A percentile compares a stretch with the other conserved stretches of the same genome.
Conservation (phyloP, 1,284 basidiomycete species). For the Ganoderma sinense region DNA sequence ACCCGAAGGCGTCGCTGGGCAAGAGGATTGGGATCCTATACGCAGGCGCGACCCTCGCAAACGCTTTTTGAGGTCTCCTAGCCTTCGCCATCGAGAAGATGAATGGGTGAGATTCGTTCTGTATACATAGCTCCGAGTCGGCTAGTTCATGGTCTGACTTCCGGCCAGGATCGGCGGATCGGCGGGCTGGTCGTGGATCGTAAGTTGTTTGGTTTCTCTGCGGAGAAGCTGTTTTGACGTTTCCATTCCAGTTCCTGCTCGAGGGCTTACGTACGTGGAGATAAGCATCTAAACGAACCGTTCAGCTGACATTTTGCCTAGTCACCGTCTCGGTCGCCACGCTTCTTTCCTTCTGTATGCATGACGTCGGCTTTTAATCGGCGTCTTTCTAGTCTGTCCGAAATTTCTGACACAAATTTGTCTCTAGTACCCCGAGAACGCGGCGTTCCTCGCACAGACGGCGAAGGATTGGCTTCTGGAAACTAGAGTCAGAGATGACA, state of each 20-base stretch:
- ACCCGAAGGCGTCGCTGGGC: constrained; percentile 19
- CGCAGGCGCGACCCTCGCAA: constrained; percentile 58
- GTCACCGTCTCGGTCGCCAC: constrained; percentile 7
- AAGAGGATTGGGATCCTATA: constrained; percentile 54
- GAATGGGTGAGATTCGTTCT: constrained; percentile 3
- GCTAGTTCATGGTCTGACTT: background rate
- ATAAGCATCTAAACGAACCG: background rate
- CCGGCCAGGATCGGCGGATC: constrained; percentile 14
- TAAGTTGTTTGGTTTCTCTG: background rate
- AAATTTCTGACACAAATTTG: background rate
- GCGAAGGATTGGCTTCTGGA: constrained; percentile 41
- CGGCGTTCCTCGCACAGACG: constrained; percentile 38
- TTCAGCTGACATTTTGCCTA: background rate
- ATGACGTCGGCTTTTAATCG: background rate
- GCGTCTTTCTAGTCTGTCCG: background rate
- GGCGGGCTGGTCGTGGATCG: constrained; percentile 14
- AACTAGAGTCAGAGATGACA: constrained; percentile 39
- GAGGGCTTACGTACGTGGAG: constrained; percentile 3
- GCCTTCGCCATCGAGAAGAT: constrained; percentile 18
- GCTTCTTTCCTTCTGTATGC: constrained; percentile 15
- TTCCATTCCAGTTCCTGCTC: constrained; percentile 3
- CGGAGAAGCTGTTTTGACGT: background rate
- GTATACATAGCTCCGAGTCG: no score
- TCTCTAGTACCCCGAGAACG: constrained; percentile 8
- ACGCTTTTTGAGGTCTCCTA: constrained; percentile 32